A percentile compares a stretch with the other conserved stretches of the same genome.
Conservation (phyloP, 2,329 filamentous ascomycete species). For the Epichloe typhina region DNA sequence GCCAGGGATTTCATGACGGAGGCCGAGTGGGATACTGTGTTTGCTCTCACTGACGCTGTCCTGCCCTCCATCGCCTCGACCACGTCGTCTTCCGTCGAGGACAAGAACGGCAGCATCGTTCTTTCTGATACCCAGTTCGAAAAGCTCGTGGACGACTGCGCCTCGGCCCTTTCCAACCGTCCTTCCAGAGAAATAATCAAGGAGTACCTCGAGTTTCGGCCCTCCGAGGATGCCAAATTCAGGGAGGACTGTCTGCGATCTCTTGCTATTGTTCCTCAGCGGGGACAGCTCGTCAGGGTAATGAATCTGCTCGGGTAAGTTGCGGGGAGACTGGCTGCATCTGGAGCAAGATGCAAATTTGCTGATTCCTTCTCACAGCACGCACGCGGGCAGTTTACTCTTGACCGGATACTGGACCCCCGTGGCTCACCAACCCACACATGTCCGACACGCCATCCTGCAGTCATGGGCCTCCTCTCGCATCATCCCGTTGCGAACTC, state of each 20-base stretch:
- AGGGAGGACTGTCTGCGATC: slow-evolving; percentile 32
- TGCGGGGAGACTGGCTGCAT: slow-evolving; percentile 2
- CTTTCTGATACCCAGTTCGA: slow-evolving; percentile 39
- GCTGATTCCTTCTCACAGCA: slow-evolving; percentile 27
- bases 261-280: slow-evolving; percentile 23
- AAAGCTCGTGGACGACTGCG: slow-evolving; percentile 26
- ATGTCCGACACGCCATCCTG: slow-evolving; percentile 48
- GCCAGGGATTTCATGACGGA: slow-evolving; percentile 27
- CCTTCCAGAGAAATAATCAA: slow-evolving; percentile 31
- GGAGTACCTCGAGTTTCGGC: slow-evolving; percentile 39
- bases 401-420: slow-evolving; percentile 56
- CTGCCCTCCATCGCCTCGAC: slow-evolving; percentile 44
- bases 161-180: slow-evolving; percentile 22
- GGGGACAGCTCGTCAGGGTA: slow-evolving; percentile 24
- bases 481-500: slow-evolving; percentile 37
- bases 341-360: neutral
- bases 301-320: slow-evolving; percentile 32
- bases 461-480: slow-evolving; percentile 48
- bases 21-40: slow-evolving; percentile 40
- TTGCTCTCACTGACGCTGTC: slow-evolving; percentile 42
- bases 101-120: slow-evolving; percentile 16
- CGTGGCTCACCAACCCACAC: slow-evolving; percentile 45
- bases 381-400: slow-evolving; percentile 47
- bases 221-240: slow-evolving; percentile 39
- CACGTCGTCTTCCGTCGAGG: slow-evolving; percentile 18